phyloP scores from a whole-genome alignment of 257 asterid species.

The Solanum ahanhuiri region DNA sequence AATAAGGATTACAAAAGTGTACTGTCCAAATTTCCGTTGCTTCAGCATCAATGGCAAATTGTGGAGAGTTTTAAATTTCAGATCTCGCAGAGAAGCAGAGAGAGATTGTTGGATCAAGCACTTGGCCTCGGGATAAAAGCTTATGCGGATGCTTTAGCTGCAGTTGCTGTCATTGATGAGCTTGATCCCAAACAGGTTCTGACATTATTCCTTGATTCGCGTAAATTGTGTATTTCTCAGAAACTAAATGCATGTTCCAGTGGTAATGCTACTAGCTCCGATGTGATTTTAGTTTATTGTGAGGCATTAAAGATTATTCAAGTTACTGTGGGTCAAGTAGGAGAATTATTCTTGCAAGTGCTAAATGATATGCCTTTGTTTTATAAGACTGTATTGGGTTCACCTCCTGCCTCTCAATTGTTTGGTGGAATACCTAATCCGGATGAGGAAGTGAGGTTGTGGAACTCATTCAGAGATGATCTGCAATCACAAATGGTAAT shows the following conservation, averaged over 20 bases:
- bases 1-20: conserved; percentile 38
- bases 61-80: conserved; percentile 91
- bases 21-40: conserved; percentile 71
- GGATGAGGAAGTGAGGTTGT: conserved; percentile 80
- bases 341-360: conserved; percentile 87
- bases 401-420: conserved; percentile 97
- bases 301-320: conserved; percentile 78
- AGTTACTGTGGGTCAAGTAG: conserved; percentile 86
- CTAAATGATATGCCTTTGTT: conserved; percentile 88
- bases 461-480: conserved; percentile 80
- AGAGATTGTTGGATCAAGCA: conserved; percentile 70
- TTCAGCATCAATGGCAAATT: conserved; percentile 97
- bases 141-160: conserved; percentile 95
- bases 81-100: conserved; percentile 86
- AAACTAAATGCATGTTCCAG: conserved; percentile 64
- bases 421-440: conserved; percentile 98
- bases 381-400: conserved; percentile 68
- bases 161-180: conserved; percentile 77
- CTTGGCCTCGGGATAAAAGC: conserved; percentile 52
- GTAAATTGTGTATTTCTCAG: conserved; percentile 67
- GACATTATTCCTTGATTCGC: conserved; percentile 64
- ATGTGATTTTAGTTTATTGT: conserved; percentile 76
- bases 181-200: conserved; percentile 76
- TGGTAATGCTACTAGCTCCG: conserved; percentile 49
- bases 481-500: conserved; percentile 67